These are phyloP conservation scores for Oryza longistaminata DNA, from an alignment of 176 grass and related monocot genomes.

Conservation along the genomic window DNA sequence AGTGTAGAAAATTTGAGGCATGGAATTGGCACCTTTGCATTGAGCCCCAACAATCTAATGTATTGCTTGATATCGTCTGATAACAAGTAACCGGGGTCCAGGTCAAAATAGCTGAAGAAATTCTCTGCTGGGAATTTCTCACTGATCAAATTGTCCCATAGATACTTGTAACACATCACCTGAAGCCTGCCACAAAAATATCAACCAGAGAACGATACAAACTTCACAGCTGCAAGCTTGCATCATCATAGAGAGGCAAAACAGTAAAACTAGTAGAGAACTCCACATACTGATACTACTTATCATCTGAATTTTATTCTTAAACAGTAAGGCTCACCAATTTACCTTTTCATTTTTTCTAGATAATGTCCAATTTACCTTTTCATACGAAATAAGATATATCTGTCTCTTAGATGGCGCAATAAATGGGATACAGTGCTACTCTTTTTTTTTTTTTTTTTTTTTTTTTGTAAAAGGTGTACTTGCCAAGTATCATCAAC, in stretches of 20 bases:
- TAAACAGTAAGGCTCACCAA: background rate
- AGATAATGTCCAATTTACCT: background rate
- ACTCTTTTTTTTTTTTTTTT: background rate
- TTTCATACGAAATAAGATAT: constrained; percentile 13
- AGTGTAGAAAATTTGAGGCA: constrained; percentile 10
- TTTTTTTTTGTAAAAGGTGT: background rate
- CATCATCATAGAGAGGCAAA: constrained; percentile 16
- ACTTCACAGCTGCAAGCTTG: background rate
- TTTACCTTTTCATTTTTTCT: background rate
- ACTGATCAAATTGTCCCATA: constrained; percentile 71
- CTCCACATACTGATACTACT: background rate
- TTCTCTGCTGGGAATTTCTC: constrained; percentile 53
- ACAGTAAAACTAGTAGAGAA: background rate
- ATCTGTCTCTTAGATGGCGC: background rate
- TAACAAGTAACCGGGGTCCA: constrained; percentile 60
- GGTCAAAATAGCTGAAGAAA: constrained; percentile 82
- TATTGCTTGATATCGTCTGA: constrained; percentile 63
- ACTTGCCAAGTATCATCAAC: background rate
- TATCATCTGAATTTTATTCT: constrained; percentile 4
- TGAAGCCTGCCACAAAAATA: constrained; percentile 69
- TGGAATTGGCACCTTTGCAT: constrained; percentile 56
- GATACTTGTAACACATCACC: constrained; percentile 95
- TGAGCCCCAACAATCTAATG: constrained; percentile 65
- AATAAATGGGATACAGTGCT: background rate
- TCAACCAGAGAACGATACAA: constrained; percentile 21